These are phyloP conservation scores for Sechiopsis laciniata DNA, from an alignment of 306 rosid genomes.

Conservation along the genomic window DNA sequence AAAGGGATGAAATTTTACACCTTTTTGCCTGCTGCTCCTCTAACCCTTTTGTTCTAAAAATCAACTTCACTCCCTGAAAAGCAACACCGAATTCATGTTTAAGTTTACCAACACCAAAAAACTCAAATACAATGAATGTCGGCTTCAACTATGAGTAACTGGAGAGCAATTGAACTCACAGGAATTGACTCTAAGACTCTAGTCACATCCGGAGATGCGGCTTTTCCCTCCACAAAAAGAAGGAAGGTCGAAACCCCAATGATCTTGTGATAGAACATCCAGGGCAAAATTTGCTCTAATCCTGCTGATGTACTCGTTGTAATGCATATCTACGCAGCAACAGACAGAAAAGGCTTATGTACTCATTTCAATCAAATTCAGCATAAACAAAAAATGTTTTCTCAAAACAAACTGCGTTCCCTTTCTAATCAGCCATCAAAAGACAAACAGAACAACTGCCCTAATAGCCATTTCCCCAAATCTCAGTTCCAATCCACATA, in stretches of 20 bases:
- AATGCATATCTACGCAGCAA: slow-evolving; percentile 57
- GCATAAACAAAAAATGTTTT: not conserved
- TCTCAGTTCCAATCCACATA: not conserved
- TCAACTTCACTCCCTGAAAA: slow-evolving; percentile 83
- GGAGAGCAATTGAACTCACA: slow-evolving; percentile 44
- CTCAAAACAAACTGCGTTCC: not conserved
- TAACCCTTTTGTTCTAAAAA: slow-evolving; percentile 80
- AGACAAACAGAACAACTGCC: not conserved
- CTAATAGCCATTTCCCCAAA: not conserved
- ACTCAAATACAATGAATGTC: slow-evolving; percentile 4
- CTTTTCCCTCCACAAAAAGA: slow-evolving; percentile 92
- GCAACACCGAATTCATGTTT: slow-evolving; percentile 19
- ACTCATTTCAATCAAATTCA: not conserved
- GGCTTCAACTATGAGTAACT: slow-evolving; percentile 10
- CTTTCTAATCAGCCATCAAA: slow-evolving; percentile 9
- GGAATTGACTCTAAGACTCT: slow-evolving; percentile 77
- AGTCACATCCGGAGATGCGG: slow-evolving; percentile 73
- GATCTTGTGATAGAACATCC: slow-evolving; percentile 98
- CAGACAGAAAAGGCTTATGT: not conserved
- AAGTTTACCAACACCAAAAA: slow-evolving; percentile 18
- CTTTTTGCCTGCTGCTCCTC: slow-evolving; percentile 93
- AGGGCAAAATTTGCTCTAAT: slow-evolving; percentile 89
- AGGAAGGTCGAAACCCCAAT: slow-evolving; percentile 73
- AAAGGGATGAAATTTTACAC: slow-evolving; percentile 35
- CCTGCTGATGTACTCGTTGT: slow-evolving; percentile 86